A percentile compares a stretch with the other conserved stretches of the same genome.
Evolutionary conservation across 805 yeast genomes (phyloP).

Genomic region (Saturnispora bothae): DNA sequence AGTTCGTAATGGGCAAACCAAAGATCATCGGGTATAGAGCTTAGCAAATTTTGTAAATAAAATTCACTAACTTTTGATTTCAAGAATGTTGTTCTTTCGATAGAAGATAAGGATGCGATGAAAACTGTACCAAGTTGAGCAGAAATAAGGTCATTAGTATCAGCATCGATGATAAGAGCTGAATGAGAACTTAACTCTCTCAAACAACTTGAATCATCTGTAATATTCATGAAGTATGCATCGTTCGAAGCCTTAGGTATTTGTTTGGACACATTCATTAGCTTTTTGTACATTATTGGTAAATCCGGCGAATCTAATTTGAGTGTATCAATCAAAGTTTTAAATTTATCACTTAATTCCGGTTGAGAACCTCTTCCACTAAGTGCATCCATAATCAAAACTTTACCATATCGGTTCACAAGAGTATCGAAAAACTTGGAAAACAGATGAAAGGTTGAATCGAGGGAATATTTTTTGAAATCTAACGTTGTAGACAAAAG

Average conservation of each 20-base stretch:
- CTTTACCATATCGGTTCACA: conserved; percentile 37
- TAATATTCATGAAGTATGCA: conserved; percentile 16
- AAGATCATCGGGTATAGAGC: conserved; percentile 25
- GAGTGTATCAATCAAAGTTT: conserved; percentile 17
- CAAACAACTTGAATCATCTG: conserved; percentile 14
- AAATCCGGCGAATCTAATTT: conserved; percentile 9
- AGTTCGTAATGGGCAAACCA: conserved; percentile 32
- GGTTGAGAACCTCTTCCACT: conserved; percentile 34
- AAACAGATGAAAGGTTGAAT: conserved; percentile 44
- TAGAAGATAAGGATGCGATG: conserved; percentile 39
- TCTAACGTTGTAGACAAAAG: conserved; percentile 34
- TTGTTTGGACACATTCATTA: conserved; percentile 23
- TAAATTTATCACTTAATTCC: conserved; percentile 32
- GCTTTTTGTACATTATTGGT: conserved; percentile 23
- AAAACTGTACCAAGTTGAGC: conserved; percentile 43
- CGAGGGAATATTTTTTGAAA: conserved; percentile 38
- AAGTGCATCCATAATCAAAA: conserved; percentile 40
- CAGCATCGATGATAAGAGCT: conserved; percentile 33
- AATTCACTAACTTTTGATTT: conserved; percentile 38
- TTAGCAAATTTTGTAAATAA: conserved; percentile 36
- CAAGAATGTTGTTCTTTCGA: conserved; percentile 39
- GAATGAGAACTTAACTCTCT: conserved; percentile 33
- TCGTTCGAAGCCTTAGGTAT: conserved; percentile 20
- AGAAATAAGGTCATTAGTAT: conserved; percentile 29
- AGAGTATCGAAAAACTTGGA: conserved; percentile 38